Evolutionary conservation across 345 rosid species (phyloP), one percentile per base, ranked within the genome.

Genomic region (Lepidium africanum): DNA sequence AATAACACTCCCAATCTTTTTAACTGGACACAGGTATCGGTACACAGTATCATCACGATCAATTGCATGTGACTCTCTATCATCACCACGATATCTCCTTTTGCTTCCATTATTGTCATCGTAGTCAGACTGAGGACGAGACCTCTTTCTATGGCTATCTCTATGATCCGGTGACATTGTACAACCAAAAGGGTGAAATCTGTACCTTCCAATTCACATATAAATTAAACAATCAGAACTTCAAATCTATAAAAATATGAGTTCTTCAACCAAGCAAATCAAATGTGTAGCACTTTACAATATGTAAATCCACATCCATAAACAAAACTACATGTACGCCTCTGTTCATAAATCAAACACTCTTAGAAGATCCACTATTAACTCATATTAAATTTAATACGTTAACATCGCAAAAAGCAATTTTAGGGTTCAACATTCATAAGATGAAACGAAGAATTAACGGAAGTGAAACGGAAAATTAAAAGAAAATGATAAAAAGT

Each of bases 1-100:
- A 52, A 94, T 94, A 32, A 94, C 85, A 71, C 96, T 91, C 71
- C 99, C 99, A 67, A 94, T 89, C 81, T 86, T 94, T 78, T 79
- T 81, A 32, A 74, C 77, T 0, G 97, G 97, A 71, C 97, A 94
- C 41, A 94, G 69, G 80, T 91, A 94, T 6, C 97, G 79, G 52
- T 76, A 94, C 4, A 94, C 97, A 1, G 96, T 86, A 70, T 94
- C 99, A 30, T 86, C 87, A 0, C 84, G 72, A 74, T 79, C 81
- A 17, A 94, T 87, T 23, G 66, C 77, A 49, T 81, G 83, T 50
- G 75, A 80, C 10, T 91, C 95, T 53, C 93, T 87, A 23, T 87
- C 96, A 10, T 87, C 96, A 33, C 96, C 81, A 0, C 86, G 65
- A 73, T 78, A 71, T 70, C 92, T 87, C 76, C 96, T 82, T 56